Conservation (phyloP, 2,329 filamentous ascomycete species). For the Epichloe brachyelytri region DNA sequence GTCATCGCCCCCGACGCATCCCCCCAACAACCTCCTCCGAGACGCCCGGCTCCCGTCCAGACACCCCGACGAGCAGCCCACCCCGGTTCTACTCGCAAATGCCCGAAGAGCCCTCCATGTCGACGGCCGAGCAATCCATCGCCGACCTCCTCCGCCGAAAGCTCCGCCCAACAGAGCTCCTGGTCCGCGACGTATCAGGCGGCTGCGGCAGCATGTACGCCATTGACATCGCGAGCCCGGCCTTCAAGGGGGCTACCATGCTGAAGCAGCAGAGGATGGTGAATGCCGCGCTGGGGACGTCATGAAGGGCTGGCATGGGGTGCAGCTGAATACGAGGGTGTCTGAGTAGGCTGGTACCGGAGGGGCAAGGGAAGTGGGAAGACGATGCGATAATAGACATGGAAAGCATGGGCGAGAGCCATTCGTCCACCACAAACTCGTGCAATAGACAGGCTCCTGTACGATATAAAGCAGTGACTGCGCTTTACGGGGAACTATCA, state of each 20-base stretch:
- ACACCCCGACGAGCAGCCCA: not conserved
- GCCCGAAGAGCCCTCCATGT: constrained; percentile 15
- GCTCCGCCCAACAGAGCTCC: constrained; percentile 37
- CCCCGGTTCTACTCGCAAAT: not conserved
- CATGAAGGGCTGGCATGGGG: constrained; percentile 71
- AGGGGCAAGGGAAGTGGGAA: not conserved
- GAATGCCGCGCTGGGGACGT: constrained; percentile 60
- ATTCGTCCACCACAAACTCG: too few species aligned
- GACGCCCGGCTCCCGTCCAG: too few species aligned
- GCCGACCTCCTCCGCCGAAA: constrained; percentile 39
- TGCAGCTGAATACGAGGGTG: constrained; percentile 62
- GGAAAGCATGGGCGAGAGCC: too few species aligned
- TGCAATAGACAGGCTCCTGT: not conserved
- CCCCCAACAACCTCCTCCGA: not conserved
- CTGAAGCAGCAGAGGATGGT: constrained; percentile 77
- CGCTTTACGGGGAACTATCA: not conserved
- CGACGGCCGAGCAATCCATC: constrained; percentile 44
- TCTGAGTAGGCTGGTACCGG: constrained; percentile 9
- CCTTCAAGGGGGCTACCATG: constrained; percentile 57
- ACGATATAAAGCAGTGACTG: not conserved
- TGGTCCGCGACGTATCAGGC: constrained; percentile 69
- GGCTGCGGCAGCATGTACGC: constrained; percentile 83
- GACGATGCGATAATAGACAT: not conserved
- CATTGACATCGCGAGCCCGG: constrained; percentile 60
- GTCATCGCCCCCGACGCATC: too few species aligned